Percentiles rank a stretch among this genome's conserved stretches.
These are phyloP conservation scores for Oryza rufipogon DNA, from an alignment of 176 grass and related monocot species.

Conservation along the genomic window DNA sequence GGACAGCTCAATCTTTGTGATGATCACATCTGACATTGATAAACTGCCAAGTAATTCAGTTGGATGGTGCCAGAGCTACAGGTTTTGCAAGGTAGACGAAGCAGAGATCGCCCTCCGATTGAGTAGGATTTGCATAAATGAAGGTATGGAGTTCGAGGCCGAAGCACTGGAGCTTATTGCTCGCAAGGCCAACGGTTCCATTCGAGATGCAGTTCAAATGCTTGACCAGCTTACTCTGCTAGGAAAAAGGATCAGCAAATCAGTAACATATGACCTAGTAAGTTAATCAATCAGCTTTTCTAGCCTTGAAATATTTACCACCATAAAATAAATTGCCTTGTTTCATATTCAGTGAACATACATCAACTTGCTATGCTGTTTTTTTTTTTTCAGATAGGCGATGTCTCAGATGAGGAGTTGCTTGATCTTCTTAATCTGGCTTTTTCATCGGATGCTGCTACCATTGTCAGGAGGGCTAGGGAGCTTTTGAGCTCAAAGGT, in stretches of 20 bases:
- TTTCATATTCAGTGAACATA: conserved; percentile 8
- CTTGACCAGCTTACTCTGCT: conserved; percentile 90
- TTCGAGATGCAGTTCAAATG: conserved; percentile 77
- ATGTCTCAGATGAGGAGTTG: conserved; percentile 85
- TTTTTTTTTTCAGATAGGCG: conserved; percentile 67
- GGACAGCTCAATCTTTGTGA: conserved; percentile 73
- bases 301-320: conserved; percentile 21
- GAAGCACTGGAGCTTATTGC: conserved; percentile 79
- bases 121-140: conserved; percentile 79
- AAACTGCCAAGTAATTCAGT: conserved; percentile 64
- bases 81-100: conserved; percentile 69
- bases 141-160: conserved; percentile 73
- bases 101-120: conserved; percentile 54
- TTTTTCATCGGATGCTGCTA: conserved; percentile 83
- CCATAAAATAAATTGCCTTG: background rate
- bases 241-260: conserved; percentile 78
- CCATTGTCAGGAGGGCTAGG: conserved; percentile 71
- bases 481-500: conserved; percentile 87
- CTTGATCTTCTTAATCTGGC: conserved; percentile 75
- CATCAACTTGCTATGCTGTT: conserved; percentile 24
- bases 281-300: conserved; percentile 25
- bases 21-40: conserved; percentile 84
- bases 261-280: conserved; percentile 74
- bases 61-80: conserved; percentile 73
- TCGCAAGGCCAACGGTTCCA: conserved; percentile 71